Evolutionary conservation across 164 flowering plant genomes (phyloP).

Genomic region (Protea cynaroides): DNA sequence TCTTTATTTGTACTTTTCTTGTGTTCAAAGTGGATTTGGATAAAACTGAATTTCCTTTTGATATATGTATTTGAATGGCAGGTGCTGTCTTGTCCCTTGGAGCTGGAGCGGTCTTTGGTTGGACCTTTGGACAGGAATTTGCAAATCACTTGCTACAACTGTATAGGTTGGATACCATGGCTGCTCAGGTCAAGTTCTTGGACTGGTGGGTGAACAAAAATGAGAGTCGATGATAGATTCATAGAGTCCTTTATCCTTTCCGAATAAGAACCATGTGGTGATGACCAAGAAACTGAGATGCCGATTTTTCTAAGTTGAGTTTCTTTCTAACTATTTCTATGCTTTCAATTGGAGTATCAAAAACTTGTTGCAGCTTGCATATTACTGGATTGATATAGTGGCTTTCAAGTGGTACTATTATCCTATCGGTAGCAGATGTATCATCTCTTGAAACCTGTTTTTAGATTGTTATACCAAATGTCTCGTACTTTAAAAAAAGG

Average conservation of each 20-base stretch:
- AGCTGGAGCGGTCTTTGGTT: slow-evolving; percentile 73
- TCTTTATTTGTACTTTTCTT: too few species aligned
- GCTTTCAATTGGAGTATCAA: too few species aligned
- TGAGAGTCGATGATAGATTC: slow-evolving; percentile 17
- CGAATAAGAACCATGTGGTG: neutral
- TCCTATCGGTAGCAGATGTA: too few species aligned
- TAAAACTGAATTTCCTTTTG: neutral
- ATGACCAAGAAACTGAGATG: neutral
- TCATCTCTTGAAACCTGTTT: too few species aligned
- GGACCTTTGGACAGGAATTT: slow-evolving; percentile 68
- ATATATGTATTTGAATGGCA: slow-evolving; percentile 16
- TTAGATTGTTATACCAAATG: too few species aligned
- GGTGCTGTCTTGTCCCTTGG: slow-evolving; percentile 69
- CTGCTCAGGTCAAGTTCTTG: slow-evolving; percentile 73
- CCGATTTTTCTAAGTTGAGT: neutral
- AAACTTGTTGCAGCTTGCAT: too few species aligned
- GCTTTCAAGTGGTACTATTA: too few species aligned
- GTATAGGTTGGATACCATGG: slow-evolving; percentile 64
- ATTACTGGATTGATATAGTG: too few species aligned
- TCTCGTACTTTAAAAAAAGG: too few species aligned
- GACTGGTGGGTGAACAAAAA: slow-evolving; percentile 75
- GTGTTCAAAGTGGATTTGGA: too few species aligned
- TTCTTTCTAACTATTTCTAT: too few species aligned
- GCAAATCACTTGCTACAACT: slow-evolving; percentile 70
- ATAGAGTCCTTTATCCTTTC: neutral